Percentiles rank a stretch among this genome's conserved stretches.
These are phyloP conservation scores for Abrus precatorius DNA, from an alignment of 306 rosid species.

Conservation along the genomic window DNA sequence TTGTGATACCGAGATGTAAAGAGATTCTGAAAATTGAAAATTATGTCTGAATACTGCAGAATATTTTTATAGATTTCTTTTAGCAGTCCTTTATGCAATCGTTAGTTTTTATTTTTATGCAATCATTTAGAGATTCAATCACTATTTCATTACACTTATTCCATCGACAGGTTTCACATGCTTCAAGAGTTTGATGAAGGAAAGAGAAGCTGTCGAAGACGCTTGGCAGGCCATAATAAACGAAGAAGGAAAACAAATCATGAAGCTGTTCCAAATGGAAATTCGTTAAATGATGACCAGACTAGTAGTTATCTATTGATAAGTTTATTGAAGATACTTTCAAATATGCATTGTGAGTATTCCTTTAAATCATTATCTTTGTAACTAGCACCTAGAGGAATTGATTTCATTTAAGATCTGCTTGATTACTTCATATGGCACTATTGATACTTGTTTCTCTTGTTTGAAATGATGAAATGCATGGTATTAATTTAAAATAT, in stretches of 20 bases:
- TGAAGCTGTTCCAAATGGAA: slow-evolving; percentile 60
- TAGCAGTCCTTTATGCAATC: neutral
- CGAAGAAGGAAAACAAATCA: slow-evolving; percentile 67
- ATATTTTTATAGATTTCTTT: slow-evolving; percentile 6
- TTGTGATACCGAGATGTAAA: neutral
- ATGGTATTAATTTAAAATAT: slow-evolving; percentile 25
- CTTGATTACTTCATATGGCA: slow-evolving; percentile 33
- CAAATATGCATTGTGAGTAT: slow-evolving; percentile 65
- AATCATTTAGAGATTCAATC: neutral
- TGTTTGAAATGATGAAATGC: slow-evolving; percentile 32
- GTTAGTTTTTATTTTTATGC: neutral
- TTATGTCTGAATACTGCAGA: neutral
- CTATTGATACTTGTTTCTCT: slow-evolving; percentile 29
- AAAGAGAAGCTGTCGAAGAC: slow-evolving; percentile 75
- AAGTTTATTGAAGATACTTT: slow-evolving; percentile 65
- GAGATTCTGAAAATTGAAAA: slow-evolving; percentile 13
- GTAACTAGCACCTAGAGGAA: neutral
- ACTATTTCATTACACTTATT: slow-evolving; percentile 30
- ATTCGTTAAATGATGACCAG: slow-evolving; percentile 60
- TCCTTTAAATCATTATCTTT: slow-evolving; percentile 8
- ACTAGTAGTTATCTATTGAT: slow-evolving; percentile 62
- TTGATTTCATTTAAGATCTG: slow-evolving; percentile 24
- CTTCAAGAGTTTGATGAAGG: slow-evolving; percentile 77
- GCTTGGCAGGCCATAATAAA: slow-evolving; percentile 72
- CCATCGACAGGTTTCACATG: slow-evolving; percentile 60